Evolutionary conservation across 345 rosid species (phyloP).

Genomic region (Kandelia obovata): DNA sequence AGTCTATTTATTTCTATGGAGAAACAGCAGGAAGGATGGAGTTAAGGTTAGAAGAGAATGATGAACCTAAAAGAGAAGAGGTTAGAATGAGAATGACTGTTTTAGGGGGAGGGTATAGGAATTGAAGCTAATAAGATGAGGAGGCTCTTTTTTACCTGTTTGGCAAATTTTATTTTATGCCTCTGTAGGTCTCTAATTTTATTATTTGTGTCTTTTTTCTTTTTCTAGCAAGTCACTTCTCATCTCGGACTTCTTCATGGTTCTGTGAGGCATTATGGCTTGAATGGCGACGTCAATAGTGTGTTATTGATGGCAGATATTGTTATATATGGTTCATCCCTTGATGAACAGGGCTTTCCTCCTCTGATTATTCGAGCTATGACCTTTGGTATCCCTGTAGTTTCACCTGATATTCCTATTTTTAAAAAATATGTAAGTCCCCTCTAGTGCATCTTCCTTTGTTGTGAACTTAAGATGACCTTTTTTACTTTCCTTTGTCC

Average conservation of each 20-base stretch:
- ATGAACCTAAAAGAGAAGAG: no score
- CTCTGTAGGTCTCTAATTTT: not conserved
- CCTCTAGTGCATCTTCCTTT: slow-evolving; percentile 14
- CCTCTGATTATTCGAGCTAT: slow-evolving; percentile 78
- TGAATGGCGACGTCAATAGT: slow-evolving; percentile 64
- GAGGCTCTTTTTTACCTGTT: not conserved
- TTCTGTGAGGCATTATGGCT: slow-evolving; percentile 69
- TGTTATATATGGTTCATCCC: slow-evolving; percentile 88
- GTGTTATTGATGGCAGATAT: slow-evolving; percentile 77
- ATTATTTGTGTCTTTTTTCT: slow-evolving; percentile 1
- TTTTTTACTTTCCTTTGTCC: no score
- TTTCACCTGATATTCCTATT: slow-evolving; percentile 70
- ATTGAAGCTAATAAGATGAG: not conserved
- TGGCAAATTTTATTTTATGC: not conserved
- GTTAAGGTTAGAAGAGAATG: no score
- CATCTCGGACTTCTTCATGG: slow-evolving; percentile 67
- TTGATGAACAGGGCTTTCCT: slow-evolving; percentile 90
- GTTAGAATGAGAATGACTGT: no score
- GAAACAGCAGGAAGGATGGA: slow-evolving; percentile 1
- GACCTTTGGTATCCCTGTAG: slow-evolving; percentile 75
- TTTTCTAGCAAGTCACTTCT: slow-evolving; percentile 68
- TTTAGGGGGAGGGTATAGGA: not conserved
- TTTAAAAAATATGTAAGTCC: slow-evolving; percentile 72
- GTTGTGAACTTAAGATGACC: not conserved
- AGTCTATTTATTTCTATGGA: not conserved